A percentile compares a stretch with the other conserved stretches of the same genome.
Conservation (phyloP, 306 rosid species). For the Luffa acutangula region DNA sequence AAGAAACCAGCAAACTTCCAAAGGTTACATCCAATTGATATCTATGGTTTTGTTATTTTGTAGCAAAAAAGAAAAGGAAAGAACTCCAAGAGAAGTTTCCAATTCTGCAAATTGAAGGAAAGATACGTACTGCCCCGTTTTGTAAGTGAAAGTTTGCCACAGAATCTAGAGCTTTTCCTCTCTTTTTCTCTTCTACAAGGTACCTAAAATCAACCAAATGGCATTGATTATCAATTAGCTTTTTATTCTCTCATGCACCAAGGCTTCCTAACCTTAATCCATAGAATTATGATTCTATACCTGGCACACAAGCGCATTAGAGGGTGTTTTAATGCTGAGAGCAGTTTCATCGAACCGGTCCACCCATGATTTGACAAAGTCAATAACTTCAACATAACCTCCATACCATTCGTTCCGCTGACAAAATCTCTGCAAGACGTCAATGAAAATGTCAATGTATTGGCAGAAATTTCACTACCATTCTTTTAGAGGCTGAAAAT, state of each 20-base stretch:
- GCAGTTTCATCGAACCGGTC: conserved; percentile 45
- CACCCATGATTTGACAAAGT: conserved; percentile 60
- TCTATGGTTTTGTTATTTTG: background rate
- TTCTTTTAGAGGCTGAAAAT: background rate
- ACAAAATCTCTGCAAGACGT: conserved; percentile 40
- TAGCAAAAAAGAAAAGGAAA: conserved; percentile 1
- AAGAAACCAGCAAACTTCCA: background rate
- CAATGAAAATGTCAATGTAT: background rate
- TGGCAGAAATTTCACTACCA: background rate
- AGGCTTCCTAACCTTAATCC: background rate
- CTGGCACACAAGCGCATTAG: conserved; percentile 77
- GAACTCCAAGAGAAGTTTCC: conserved; percentile 12
- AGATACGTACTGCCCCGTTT: conserved; percentile 81
- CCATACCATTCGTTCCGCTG: conserved; percentile 61
- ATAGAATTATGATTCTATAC: conserved; percentile 20
- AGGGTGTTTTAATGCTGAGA: conserved; percentile 41
- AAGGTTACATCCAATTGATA: background rate
- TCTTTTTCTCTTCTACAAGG: conserved; percentile 88
- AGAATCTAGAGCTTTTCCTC: conserved; percentile 94
- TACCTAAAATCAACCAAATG: conserved; percentile 41
- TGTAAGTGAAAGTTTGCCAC: conserved; percentile 96
- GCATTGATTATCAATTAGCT: background rate
- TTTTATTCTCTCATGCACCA: background rate
- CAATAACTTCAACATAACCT: conserved; percentile 57
- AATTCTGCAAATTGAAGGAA: conserved; percentile 3